Base-by-base conservation (phyloP, 345 rosid genomes). In the Angophora floribunda region DNA sequence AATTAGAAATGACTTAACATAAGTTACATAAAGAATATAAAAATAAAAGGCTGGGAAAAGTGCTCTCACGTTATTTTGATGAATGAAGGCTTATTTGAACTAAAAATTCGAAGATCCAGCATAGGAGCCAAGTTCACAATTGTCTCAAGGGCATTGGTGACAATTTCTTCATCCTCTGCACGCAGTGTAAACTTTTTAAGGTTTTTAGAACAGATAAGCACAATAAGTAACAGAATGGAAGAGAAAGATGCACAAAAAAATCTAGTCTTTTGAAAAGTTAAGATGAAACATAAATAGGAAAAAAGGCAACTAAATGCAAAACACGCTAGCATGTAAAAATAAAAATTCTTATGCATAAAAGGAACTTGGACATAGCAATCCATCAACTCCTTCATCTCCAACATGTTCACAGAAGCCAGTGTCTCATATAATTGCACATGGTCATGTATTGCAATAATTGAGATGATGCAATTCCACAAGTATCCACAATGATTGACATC, bases 151-250 rank as follows among this genome's bases (percentile, higher is more conserved):
- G 96, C 93, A 93, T 97, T 98, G 70, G 99, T 97, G 50, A 97
- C 97, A 85, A 98, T 97, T 89, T 98, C 99, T 92, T 98, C 99
- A 67, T 98, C 98, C 99, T 96, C 99, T 97, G 98, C 87, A 86
- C 89, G 15, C 14, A 86, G 65, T 26, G 63, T 32, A 86, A 85
- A 32, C 17, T 36, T 36, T 15, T 30, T 30, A 41, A 75, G 49
- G 49, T 41, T 75, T 75, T 41, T 41, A 75, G 45, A 75, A 41
- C 49, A 75, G 84, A 75, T 21, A 41, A 75, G 84, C 24, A 75
- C 4, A 75, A 75, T 9, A 75, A 75, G 41, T 41, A 21, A 41
- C 84, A 0, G 49, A 75, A 75, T 3, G 49, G 84, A 41, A 45
- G 49, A 75, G 28, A 75, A 75, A 41, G 13, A 75, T 41, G 49